A percentile compares a stretch with the other conserved stretches of the same genome.
phyloP scores from a whole-genome alignment of 2,329 filamentous ascomycete genomes.

The Macroventuria anomochaeta region DNA sequence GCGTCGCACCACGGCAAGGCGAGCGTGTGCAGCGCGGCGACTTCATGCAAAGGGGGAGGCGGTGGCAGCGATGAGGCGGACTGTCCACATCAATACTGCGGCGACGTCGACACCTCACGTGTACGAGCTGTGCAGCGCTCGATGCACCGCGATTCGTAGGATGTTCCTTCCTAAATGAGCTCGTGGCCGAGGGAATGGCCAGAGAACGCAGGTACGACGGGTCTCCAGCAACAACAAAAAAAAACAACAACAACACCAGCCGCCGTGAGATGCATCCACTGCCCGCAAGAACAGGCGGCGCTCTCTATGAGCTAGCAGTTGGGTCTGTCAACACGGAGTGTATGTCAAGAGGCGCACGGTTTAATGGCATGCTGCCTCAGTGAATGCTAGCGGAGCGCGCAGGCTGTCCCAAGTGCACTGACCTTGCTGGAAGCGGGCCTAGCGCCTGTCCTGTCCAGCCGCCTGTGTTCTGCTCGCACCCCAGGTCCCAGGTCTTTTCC shows the following conservation, averaged over 20 bases:
- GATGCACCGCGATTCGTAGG: conserved; percentile 13
- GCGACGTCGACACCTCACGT: conserved; percentile 6
- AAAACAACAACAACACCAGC: not conserved
- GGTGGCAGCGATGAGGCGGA: conserved; percentile 1
- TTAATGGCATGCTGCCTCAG: conserved; percentile 4
- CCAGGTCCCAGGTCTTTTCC: conserved; percentile 28
- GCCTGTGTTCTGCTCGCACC: conserved; percentile 23
- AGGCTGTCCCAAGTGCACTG: conserved; percentile 16
- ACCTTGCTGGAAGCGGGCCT: conserved; percentile 22
- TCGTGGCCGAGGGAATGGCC: conserved; percentile 13
- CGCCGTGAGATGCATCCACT: not conserved
- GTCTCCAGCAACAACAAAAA: not conserved
- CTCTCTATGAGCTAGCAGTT: not conserved
- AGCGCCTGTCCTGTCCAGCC: conserved; percentile 25
- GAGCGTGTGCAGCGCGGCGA: conserved; percentile 4
- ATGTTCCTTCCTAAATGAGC: conserved; percentile 18
- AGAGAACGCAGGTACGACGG: conserved; percentile 21
- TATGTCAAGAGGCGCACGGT: conserved; percentile 4
- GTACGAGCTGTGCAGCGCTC: conserved; percentile 6
- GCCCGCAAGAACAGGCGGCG: not conserved
- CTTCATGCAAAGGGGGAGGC: not conserved
- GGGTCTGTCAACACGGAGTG: not conserved
- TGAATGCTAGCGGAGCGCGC: conserved; percentile 4
- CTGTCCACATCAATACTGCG: conserved; percentile 10
- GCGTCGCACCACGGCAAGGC: conserved; percentile 11